Percentiles rank a stretch among this genome's conserved stretches.
Conservation (phyloP, 805 yeast genomes). For the Candida koratica region DNA sequence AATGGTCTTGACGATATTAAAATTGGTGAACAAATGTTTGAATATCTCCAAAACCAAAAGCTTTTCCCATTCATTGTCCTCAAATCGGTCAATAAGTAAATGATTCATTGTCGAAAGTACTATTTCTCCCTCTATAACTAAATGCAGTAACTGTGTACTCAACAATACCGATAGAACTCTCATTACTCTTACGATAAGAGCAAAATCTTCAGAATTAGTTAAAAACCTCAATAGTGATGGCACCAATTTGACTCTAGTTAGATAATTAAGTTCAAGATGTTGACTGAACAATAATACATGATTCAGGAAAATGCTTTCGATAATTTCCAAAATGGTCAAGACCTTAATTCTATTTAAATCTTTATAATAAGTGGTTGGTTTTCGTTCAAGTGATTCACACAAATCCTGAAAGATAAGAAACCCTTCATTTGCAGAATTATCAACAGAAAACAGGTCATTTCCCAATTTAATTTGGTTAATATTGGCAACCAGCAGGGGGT, state of each 20-base stretch:
- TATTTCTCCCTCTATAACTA: slow-evolving; percentile 79
- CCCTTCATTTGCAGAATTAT: slow-evolving; percentile 30
- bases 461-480: neutral
- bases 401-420: slow-evolving; percentile 67
- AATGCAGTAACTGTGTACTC: slow-evolving; percentile 49
- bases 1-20: slow-evolving; percentile 46
- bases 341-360: slow-evolving; percentile 51
- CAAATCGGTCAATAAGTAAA: slow-evolving; percentile 43
- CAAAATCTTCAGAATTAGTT: slow-evolving; percentile 50
- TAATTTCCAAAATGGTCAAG: slow-evolving; percentile 69
- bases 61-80: slow-evolving; percentile 57
- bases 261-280: slow-evolving; percentile 61
- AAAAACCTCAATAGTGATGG: slow-evolving; percentile 73
- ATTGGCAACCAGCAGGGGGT: neutral
- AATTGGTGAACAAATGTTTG: slow-evolving; percentile 55
- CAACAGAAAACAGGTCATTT: too few species aligned
- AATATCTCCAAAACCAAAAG: slow-evolving; percentile 71
- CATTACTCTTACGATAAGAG: slow-evolving; percentile 70
- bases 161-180: slow-evolving; percentile 65
- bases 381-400: slow-evolving; percentile 61
- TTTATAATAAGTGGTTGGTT: slow-evolving; percentile 51
- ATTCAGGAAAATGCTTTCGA: slow-evolving; percentile 72
- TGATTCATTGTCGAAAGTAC: slow-evolving; percentile 73
- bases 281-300: slow-evolving; percentile 52
- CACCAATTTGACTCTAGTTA: slow-evolving; percentile 64